These are phyloP conservation scores for sweet orange (Citrus sinensis) DNA, from an alignment of 345 rosid species.

Conservation along the genomic window DVS_A1.0 CM039169.1:5236001-5236500, in stretches of 20 bases:
- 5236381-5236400: neutral
- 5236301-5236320: neutral
- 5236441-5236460: too few relatives aligned
- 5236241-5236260: neutral
- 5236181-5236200: conserved; percentile 14
- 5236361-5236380: too few relatives aligned
- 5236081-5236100: conserved; percentile 2
- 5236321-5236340: neutral
- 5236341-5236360: neutral
- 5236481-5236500: too few relatives aligned
- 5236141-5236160: conserved; percentile 11
- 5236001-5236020: neutral
- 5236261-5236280: neutral
- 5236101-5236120: neutral
- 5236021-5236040: neutral
- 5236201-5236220: conserved; percentile 21
- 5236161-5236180: neutral
- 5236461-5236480: too few relatives aligned
- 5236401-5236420: neutral
- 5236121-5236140: neutral
- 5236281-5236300: neutral
- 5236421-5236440: neutral
- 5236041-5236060: neutral
- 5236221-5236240: conserved; percentile 9
- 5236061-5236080: conserved; percentile 9